Evolutionary conservation across 2,329 filamentous ascomycete species (phyloP), one percentile per base, ranked within the genome.

Genomic region (Neonectria coccinea): DNA sequence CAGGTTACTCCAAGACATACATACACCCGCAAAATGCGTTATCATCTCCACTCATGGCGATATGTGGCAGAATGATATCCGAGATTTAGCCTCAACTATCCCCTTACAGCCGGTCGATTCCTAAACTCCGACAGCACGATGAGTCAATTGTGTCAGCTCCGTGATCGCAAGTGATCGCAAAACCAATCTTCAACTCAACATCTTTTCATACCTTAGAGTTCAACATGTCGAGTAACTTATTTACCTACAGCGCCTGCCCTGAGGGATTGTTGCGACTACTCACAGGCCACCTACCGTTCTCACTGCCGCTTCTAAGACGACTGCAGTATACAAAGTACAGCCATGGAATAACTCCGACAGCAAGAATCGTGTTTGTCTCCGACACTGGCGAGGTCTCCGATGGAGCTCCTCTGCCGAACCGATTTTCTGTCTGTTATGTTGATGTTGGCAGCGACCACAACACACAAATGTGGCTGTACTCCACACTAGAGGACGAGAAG

Each of bases 381-480:
- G 67, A 69, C 2, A 51, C 53, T 2, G 39, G 50, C 0, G 44
- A 58, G 2, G 8, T 66, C 1, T 50, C 55, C 1, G 54, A 66
- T 5, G 59, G 61, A 4, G 8, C 53, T 5, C 3, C 47, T 0
- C 22, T 50, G 1, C 57, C 70, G 0, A 31, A 48, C 7, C 58
- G 20, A 12, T 89, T 91, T 72, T 83, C 84, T 1, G 85, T 85
- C 1, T 87, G 86, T 0, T 91, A 89, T 72, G 73, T 90, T 6
- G 90, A 92, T 75, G 81, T 89, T 20, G 84, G 84, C 4, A 82
- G 82, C 58, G 82, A 84, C 0, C 88, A 87, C 0, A 89, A 91
- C 73, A 92, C 90, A 0, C 85, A 91, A 66, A 79, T 88, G 31
- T 91, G 87, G 85, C 71, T 92, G 1, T 92, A 89, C 75, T 83